Evolutionary conservation across 495 filamentous ascomycete genomes (phyloP), one percentile per base, ranked within the genome.

Genomic region (Melanomma pulvis-pyrius): DNA sequence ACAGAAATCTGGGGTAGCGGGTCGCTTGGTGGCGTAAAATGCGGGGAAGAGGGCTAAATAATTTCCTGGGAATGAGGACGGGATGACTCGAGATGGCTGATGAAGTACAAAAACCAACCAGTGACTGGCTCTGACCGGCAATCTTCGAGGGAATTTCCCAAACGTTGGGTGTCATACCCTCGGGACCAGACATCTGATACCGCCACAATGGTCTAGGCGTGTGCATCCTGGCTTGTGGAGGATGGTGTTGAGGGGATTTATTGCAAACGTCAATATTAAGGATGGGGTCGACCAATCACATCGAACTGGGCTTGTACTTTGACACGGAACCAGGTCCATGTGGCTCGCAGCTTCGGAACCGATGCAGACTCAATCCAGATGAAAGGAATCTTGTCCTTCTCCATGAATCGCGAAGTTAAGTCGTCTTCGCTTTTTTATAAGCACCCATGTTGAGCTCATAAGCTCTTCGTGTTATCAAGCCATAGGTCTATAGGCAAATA

Each of bases 41-140:
- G 61, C 61, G 61, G 61, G 61, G 61, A 58, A 65, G 17, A 39
- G 15, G 13, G 28, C 19, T 32, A 34, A 25, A 30, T 22, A 25
- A 29, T 50, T 26, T 48, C 26, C 32, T 29, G n/a, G 29, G 7
- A 22, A 44, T 12, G 47, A 36, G 19, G 57, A n/a, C 34, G 25
- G 5, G 60, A 53, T 65, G 61, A 65, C 61, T 65, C 61, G 61
- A 65, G 17, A 2, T 22, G 29, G n/a, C 22, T 24, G 60, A 63
- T 21, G 34, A 25, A 25, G 11, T 9, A 13, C 4, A 26, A 54
- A 8, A 29, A 32, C 13, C 3, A 29, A 11, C 24, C 29, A 13
- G 11, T 54, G 5, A 54, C 21, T 54, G 51, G 51, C 28, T 19
- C 11, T 32, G 24, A 29, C 8, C 26, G 28, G 19, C 28, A 30